Conservation (phyloP, 306 rosid species). For the Inga oerstediana region DNA sequence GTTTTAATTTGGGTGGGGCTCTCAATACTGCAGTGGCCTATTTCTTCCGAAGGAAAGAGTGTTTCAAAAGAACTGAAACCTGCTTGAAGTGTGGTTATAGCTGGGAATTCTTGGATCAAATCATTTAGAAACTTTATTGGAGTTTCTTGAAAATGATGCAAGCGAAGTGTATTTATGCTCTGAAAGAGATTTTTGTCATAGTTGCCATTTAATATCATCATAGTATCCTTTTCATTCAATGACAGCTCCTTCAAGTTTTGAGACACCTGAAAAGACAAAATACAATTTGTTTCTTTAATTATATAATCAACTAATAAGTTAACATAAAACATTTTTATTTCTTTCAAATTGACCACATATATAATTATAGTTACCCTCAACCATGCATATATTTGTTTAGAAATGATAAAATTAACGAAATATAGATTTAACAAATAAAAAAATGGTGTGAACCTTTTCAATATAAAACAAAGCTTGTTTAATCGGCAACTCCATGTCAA, state of each 20-base stretch:
- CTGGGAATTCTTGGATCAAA: background rate
- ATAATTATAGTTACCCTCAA: too few relatives aligned
- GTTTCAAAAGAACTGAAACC: background rate
- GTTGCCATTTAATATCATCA: background rate
- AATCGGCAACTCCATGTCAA: background rate
- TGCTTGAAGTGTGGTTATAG: background rate
- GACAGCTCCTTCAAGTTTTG: background rate
- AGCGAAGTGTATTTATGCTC: background rate
- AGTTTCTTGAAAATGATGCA: background rate
- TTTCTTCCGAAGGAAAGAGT: background rate
- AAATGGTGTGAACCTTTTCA: background rate
- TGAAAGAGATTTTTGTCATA: background rate
- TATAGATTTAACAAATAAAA: too few relatives aligned
- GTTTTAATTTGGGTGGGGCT: background rate
- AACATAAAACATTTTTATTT: background rate
- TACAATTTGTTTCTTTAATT: background rate
- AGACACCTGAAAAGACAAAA: background rate
- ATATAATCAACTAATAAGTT: background rate
- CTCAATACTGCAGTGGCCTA: too few relatives aligned
- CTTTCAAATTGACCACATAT: too few relatives aligned
- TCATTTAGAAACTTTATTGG: background rate
- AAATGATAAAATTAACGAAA: too few relatives aligned
- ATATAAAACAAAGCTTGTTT: background rate
- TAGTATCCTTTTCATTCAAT: background rate
- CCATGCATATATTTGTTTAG: too few relatives aligned